Base-by-base conservation (phyloP, 1,284 basidiomycete species). In the Cutaneotrichosporon dermatis region DNA sequence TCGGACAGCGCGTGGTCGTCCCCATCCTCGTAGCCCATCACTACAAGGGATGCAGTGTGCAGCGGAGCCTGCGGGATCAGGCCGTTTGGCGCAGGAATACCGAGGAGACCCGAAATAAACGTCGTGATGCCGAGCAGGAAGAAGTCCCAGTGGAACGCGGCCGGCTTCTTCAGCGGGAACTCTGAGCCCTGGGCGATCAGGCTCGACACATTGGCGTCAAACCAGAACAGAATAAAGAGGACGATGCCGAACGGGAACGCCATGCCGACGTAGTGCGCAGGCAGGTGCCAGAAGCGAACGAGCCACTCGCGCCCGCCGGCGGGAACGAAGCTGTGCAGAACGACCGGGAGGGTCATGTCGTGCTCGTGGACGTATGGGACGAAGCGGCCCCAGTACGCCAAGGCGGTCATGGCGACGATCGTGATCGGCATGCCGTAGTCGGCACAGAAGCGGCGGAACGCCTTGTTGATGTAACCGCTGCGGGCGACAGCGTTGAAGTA, bases 21-120 rank as follows among this genome's bases (percentile, higher is more conserved):
- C 8, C 74, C 67, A 16, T 82, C 79, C 81, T 85, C 40, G 60
- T 72, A 69, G 1, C 87, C 86, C 83, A 90, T 87, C 43, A 95
- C 83, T 13, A 89, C 81, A 0, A 99, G 84, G 6, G 91, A 89
- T 11, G 86, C 84, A 0, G 94, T 97, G 70, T 97, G 93, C 33
- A 96, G 89, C 0, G 94, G 95, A 1, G 95, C 94, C 78, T 98
- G 95, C 0, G 94, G 94, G 51, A 99, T 96, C 25, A 95, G 83
- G 4, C 76, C 94, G 69, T 98, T 97, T 0, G 94, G 94, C 0
- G 94, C 93, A 0, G 94, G 93, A 4, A 96, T 73, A 13, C 94
- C 94, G 3, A 99, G 82, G 15, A 98, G 80, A 0, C 92, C 94
- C 4, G 93, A 88, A 51, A 97, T 85, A 69, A 98, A 89, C 0